Conservation (phyloP, 176 grass and related monocot species). For the Neostapfia colusana region DNA sequence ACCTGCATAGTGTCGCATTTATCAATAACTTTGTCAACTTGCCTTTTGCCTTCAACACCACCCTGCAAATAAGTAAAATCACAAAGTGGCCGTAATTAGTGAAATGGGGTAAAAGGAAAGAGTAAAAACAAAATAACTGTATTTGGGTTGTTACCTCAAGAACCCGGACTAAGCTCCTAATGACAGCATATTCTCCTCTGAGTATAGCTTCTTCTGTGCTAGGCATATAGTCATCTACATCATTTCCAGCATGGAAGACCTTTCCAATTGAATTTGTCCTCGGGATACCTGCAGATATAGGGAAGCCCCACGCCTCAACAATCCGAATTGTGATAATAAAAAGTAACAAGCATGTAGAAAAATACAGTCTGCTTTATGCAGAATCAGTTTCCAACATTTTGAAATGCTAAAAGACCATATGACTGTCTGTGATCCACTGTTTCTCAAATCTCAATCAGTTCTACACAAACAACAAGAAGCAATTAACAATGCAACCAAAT, state of each 20-base stretch:
- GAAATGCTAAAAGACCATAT: slow-evolving; percentile 27
- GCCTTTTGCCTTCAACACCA: slow-evolving; percentile 93
- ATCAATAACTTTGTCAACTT: slow-evolving; percentile 98
- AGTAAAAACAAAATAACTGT: slow-evolving; percentile 23
- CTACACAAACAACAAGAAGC: slow-evolving; percentile 12
- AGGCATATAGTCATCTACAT: slow-evolving; percentile 68
- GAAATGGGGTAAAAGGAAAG: not conserved
- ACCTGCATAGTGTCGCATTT: slow-evolving; percentile 99
- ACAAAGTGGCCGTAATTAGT: slow-evolving; percentile 28
- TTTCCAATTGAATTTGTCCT: slow-evolving; percentile 86
- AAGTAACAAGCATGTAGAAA: slow-evolving; percentile 22
- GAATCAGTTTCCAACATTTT: slow-evolving; percentile 35
- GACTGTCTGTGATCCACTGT: slow-evolving; percentile 6
- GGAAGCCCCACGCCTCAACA: not conserved
- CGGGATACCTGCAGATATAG: slow-evolving; percentile 66
- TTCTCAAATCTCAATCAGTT: slow-evolving; percentile 28
- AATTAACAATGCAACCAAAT: slow-evolving; percentile 12
- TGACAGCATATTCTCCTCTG: slow-evolving; percentile 89
- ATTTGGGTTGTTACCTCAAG: slow-evolving; percentile 66
- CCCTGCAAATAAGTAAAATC: slow-evolving; percentile 56
- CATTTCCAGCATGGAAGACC: slow-evolving; percentile 77
- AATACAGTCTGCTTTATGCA: slow-evolving; percentile 8
- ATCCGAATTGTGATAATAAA: slow-evolving; percentile 28
- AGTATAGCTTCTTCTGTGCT: slow-evolving; percentile 91
- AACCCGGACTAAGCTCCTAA: slow-evolving; percentile 96